A percentile compares a stretch with the other conserved stretches of the same genome.
Conservation (phyloP, 2,329 filamentous ascomycete species). For the Cladorrhinum sp. region DNA sequence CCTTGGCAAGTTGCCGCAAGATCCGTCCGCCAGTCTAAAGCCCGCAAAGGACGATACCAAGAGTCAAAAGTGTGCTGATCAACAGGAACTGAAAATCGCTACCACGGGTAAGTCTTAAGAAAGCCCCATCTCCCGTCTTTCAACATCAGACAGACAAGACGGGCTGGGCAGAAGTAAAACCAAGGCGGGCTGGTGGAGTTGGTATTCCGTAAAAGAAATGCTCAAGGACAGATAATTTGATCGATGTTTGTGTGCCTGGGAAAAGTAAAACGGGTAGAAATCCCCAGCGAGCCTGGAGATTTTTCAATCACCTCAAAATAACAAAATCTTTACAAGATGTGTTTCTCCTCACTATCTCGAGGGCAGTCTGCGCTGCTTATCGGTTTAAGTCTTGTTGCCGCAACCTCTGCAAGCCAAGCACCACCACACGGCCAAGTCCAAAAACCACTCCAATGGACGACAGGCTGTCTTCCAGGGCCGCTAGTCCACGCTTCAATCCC, state of each 20-base stretch:
- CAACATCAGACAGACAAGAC: not conserved
- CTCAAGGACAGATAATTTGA: not conserved
- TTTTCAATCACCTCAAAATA: not conserved
- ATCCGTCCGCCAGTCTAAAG: not conserved
- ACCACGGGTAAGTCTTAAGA: not conserved
- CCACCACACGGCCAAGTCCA: not conserved
- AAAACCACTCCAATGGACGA: not conserved
- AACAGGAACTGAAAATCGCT: not conserved
- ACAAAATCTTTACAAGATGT: not conserved
- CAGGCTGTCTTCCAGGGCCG: not conserved
- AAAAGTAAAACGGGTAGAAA: too few species aligned
- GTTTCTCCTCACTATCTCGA: not conserved
- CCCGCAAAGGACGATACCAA: not conserved
- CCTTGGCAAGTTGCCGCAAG: not conserved
- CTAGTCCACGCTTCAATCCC: not conserved
- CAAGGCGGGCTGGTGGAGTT: not conserved
- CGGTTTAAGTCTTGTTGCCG: not conserved
- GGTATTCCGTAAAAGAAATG: not conserved
- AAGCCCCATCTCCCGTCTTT: not conserved
- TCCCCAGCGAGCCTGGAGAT: too few species aligned
- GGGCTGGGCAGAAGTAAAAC: not conserved
- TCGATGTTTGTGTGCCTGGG: too few species aligned
- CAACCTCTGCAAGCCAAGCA: not conserved
- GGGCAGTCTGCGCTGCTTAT: not conserved
- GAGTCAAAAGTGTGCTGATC: not conserved